Evolutionary conservation across 192 early-diverging fungal genomes (phyloP).

Genomic region (Gamsiella multidivaricata): DNA sequence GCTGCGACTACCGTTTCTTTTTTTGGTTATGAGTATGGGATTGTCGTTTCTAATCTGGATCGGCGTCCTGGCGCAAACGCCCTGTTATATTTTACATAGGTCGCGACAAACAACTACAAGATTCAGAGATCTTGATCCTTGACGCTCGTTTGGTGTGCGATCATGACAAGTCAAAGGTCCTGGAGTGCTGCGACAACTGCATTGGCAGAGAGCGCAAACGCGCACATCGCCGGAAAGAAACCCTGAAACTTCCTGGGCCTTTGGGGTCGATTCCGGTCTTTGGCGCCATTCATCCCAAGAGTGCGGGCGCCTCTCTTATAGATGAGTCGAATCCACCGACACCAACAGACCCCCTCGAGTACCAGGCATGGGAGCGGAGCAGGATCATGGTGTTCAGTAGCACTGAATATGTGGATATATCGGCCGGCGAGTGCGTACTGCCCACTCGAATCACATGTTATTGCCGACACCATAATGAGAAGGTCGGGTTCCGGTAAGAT

Average conservation of each 20-base stretch:
- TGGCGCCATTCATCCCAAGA: conserved; percentile 63
- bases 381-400: conserved; percentile 85
- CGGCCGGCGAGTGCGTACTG: conserved; percentile 78
- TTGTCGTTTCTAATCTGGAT: no score
- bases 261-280: conserved; percentile 55
- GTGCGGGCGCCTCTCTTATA: conserved; percentile 38
- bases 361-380: conserved; percentile 67
- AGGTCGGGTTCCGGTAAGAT: conserved; percentile 73
- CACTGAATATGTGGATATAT: conserved; percentile 76
- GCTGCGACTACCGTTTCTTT: no score
- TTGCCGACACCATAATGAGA: conserved; percentile 87
- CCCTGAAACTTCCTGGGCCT: conserved; percentile 41
- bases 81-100: conserved; percentile 18
- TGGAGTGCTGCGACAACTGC: conserved; percentile 76
- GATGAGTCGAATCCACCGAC: conserved; percentile 35
- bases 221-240: conserved; percentile 55
- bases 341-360: conserved; percentile 55
- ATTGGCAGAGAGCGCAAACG: conserved; percentile 77
- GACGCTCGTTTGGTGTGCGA: conserved; percentile 80
- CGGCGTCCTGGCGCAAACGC: no score
- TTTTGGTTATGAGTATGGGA: no score
- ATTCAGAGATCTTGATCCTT: conserved; percentile 67
- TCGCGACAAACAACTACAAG: conserved; percentile 50
- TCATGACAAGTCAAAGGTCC: conserved; percentile 73
- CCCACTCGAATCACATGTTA: conserved; percentile 90